Evolutionary conservation across 1,284 basidiomycete genomes (phyloP).

Genomic region (Leccinum variabile): DNA sequence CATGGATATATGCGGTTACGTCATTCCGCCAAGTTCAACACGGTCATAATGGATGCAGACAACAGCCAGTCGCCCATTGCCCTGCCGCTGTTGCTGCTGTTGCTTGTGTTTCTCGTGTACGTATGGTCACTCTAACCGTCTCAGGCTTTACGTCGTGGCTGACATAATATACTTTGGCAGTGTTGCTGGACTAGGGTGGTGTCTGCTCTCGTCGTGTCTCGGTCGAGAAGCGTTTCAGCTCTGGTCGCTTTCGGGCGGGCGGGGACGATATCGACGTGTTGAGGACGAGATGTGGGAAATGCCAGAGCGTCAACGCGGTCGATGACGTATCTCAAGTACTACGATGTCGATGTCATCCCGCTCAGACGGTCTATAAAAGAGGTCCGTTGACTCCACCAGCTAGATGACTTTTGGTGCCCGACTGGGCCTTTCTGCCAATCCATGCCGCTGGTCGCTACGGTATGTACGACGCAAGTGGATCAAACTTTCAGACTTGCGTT

Average conservation of each 20-base stretch:
- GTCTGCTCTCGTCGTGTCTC: conserved; percentile 64
- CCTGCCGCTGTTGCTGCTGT: conserved; percentile 30
- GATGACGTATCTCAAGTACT: conserved; percentile 18
- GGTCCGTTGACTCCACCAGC: background rate
- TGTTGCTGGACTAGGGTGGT: conserved; percentile 55
- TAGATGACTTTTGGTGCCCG: background rate
- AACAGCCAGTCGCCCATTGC: conserved; percentile 6
- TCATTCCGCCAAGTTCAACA: background rate
- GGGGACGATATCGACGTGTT: conserved; percentile 29
- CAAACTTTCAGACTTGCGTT: background rate
- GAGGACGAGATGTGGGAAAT: conserved; percentile 59
- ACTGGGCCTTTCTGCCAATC: background rate
- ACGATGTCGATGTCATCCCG: conserved; percentile 18
- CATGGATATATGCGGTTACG: background rate
- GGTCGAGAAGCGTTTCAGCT: conserved; percentile 46
- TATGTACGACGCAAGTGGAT: background rate
- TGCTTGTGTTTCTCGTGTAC: conserved; percentile 48
- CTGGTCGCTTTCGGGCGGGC: conserved; percentile 14
- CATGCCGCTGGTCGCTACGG: background rate
- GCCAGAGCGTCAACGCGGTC: conserved; percentile 44
- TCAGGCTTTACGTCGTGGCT: background rate
- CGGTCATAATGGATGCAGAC: conserved; percentile 15
- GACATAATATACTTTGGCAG: conserved; percentile 34
- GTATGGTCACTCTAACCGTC: conserved; percentile 10
- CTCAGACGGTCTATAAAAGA: conserved; percentile 28